Evolutionary conservation across 2,329 filamentous ascomycete genomes (phyloP), one percentile per base, ranked within the genome.

Genomic region (Fusarium sp.): DNA sequence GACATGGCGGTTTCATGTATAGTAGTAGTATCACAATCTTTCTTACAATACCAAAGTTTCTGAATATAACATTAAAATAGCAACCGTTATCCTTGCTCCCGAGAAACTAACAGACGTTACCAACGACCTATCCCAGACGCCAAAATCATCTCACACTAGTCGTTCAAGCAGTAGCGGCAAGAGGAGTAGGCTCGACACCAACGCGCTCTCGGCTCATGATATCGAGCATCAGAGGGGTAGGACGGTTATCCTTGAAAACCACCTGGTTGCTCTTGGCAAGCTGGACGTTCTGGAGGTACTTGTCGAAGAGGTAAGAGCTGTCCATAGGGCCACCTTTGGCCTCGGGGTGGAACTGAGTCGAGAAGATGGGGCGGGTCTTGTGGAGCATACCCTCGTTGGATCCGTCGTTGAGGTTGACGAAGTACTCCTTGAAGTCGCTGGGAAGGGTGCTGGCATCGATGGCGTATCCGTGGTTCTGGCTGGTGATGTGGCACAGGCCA

Each of bases 301-400:
- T 94, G 84, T 99, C 96, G 80, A 99, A 99, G 68, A 99, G 89
- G 85, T 97, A 98, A 5, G 94, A 91, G 73, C 94, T 97, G 86
- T 99, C 96, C 85, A 97, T 93, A 61, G 96, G 96, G 61, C 96
- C 96, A 69, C 96, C 96, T 88, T 97, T 97, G 76, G 96, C 96
- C 85, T 99, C 96, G 22, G 96, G 96, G 82, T 99, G 96, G 91
- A 99, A 99, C 84, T 99, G 96, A 30, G 95, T 97, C 73, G 93
- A 95, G 89, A 99, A 98, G 82, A 99, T 99, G 71, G 96, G 96
- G 39, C 95, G 93, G 65, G 93, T 93, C 85, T 93, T 95, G 89
- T 99, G 96, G 82, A 98, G 95, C 91, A 99, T 94, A 68, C 91
- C 95, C 87, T 99, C 96, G 83, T 99, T 99, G 83, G 93, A 95